Evolutionary conservation across 164 flowering plant genomes (phyloP), one percentile per base, ranked within the genome.

Genomic region (Saururus chinensis): DNA sequence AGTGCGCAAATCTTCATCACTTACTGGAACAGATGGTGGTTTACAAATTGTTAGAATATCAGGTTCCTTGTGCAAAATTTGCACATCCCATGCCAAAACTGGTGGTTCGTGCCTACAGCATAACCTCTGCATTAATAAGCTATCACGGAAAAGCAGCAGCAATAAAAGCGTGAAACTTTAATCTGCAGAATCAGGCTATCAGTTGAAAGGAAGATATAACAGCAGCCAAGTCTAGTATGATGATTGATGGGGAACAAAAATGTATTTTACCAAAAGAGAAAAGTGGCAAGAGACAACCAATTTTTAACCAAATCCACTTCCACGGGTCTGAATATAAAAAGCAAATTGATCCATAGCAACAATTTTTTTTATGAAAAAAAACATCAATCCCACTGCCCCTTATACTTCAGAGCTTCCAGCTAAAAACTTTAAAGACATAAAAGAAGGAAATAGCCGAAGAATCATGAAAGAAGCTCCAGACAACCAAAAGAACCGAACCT

Each of bases 21-120:
- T 85, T 75, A 93, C 97, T 0, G 98, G 98, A 75, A 90, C 80
- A 64, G 96, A 83, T 60, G 97, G 84, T 19, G 98, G 97, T 73
- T 93, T 93, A 72, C 80, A 88, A 64, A 93, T 74, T 51, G 89
- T 83, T 25, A 90, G 57, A 25, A 93, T 89, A 68, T 90, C 95
- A 17, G 80, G 64, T 62, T 85, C 97, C 64, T 82, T 70, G 14
- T 73, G 75, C 63, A 93, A 76, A 76, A 93, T 67, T 37, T 80
- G 40, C 26, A 93, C 71, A 70, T 78, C 87, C 72, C 53, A 74
- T 21, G 86, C 84, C 92, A 85, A 75, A 60, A 88, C 98, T 9
- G 98, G 97, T 4, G 97, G 97, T 78, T 93, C 98, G 76, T 93
- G 97, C 91, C 98, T 92, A 72, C 75, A 68, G 9, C 21, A 67